phyloP scores from a whole-genome alignment of 257 asterid species.

The Lycium barbarum region DNA sequence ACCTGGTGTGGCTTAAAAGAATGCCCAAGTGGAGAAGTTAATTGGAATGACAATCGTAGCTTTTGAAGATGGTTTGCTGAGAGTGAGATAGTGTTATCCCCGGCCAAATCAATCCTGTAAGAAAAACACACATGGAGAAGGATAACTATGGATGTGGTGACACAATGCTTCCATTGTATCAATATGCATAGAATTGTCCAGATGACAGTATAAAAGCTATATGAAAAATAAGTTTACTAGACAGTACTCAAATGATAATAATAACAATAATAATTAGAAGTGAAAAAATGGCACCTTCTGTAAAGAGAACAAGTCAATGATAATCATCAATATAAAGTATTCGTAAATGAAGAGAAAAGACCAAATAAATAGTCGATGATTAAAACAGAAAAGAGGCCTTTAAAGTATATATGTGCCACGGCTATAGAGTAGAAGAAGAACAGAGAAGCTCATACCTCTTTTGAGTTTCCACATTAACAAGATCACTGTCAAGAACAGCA shows the following conservation, averaged over 20 bases:
- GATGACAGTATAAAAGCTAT: not conserved
- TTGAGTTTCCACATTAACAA: constrained; percentile 74
- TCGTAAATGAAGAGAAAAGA: not conserved
- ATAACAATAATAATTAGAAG: not conserved
- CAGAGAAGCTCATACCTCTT: constrained; percentile 61
- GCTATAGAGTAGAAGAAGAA: constrained; percentile 28
- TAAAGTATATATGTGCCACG: not conserved
- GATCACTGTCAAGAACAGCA: constrained; percentile 80
- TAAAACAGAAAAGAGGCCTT: not conserved
- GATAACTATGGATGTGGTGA: constrained; percentile 9
- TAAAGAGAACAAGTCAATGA: not conserved
- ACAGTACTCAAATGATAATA: constrained; percentile 16
- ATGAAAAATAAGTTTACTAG: not conserved
- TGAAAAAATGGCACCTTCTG: not conserved
- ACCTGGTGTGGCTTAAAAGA: constrained; percentile 97
- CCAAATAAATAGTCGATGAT: constrained; percentile 16
- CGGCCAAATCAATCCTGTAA: constrained; percentile 69
- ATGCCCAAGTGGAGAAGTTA: constrained; percentile 73
- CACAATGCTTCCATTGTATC: constrained; percentile 1
- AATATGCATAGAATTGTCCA: constrained; percentile 5
- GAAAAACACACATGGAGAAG: not conserved
- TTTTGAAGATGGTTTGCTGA: constrained; percentile 98
- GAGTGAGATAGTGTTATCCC: constrained; percentile 58
- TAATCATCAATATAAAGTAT: constrained; percentile 9
- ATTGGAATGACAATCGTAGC: constrained; percentile 70